Evolutionary conservation across 805 yeast species (phyloP), one percentile per base, ranked within the genome.

Genomic region (Wickerhamomyces sydowiorum): DNA sequence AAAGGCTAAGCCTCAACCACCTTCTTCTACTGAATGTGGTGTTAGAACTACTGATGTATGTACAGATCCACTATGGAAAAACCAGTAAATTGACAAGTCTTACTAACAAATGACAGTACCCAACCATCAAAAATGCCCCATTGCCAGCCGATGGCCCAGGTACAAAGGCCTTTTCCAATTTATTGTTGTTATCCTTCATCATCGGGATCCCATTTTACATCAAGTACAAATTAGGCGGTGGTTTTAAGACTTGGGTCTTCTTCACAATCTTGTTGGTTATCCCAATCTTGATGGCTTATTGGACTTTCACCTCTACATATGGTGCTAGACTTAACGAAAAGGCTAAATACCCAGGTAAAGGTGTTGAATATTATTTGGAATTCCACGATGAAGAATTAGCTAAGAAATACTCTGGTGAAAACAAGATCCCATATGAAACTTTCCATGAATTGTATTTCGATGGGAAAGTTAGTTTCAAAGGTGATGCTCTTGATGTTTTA

Each of bases 131-230:
- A 57, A 88, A 88, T 60, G 95, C 91, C 2, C 89, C 89, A 10
- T 69, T 87, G 47, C 90, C 95, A 22, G 96, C 95, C 5, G 96
- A 88, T 60, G 96, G 96, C 33, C 86, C 96, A 6, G 89, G 95
- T 21, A 72, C 89, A 25, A 80, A 76, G 59, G 77, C 80, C 54
- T 88, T 89, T 67, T 75, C 76, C 63, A 88, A 89, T 65, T 54
- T 54, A 50, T 57, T 76, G 12, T 57, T 88, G 44, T 41, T 73
- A 18, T 68, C 69, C 2, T 57, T 81, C 24, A 54, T 84, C 46
- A 53, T 71, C 7, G 70, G 74, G 23, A 62, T 84, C 40, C 96
- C 96, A 12, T 74, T 55, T 52, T 80, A 74, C 58, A 56, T 84
- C 45, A 72, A 82, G 40, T 70, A 78, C 48, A 80, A 80, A 61